Conservation (phyloP, 345 rosid genomes). For the Gossypium anomalum region DNA sequence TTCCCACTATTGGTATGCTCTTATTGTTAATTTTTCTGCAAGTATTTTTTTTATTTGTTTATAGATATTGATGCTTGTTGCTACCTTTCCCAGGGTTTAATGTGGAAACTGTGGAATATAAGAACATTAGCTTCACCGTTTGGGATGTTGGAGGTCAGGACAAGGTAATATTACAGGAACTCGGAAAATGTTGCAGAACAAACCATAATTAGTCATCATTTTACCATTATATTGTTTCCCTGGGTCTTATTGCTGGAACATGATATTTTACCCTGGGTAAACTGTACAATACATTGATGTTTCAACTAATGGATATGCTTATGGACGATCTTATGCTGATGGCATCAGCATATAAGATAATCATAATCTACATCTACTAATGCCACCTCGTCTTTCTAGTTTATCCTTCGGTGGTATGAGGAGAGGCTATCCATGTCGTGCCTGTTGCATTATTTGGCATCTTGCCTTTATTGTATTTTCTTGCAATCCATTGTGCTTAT, state of each 20-base stretch:
- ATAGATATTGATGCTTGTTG: not conserved
- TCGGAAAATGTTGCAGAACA: not conserved
- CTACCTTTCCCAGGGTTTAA: constrained; percentile 44
- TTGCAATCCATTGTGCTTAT: not conserved
- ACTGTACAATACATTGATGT: not conserved
- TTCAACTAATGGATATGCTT: not conserved
- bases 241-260: not conserved
- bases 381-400: constrained; percentile 8
- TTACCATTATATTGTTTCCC: not conserved
- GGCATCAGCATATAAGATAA: constrained; percentile 23
- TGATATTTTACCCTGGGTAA: not conserved
- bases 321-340: constrained; percentile 22
- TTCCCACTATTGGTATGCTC: constrained; percentile 63
- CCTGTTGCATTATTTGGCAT: not conserved
- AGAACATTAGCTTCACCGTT: constrained; percentile 75
- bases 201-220: not conserved
- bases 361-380: constrained; percentile 21
- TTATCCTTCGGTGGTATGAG: not conserved
- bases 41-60: not conserved
- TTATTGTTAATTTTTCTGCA: not conserved
- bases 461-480: not conserved
- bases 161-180: constrained; percentile 36
- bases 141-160: constrained; percentile 87
- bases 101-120: constrained; percentile 74
- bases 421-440: constrained; percentile 8